Percentiles rank a stretch among this genome's conserved stretches.
Conservation (phyloP, 2,329 filamentous ascomycete species). For the Colletotrichum musae region DNA sequence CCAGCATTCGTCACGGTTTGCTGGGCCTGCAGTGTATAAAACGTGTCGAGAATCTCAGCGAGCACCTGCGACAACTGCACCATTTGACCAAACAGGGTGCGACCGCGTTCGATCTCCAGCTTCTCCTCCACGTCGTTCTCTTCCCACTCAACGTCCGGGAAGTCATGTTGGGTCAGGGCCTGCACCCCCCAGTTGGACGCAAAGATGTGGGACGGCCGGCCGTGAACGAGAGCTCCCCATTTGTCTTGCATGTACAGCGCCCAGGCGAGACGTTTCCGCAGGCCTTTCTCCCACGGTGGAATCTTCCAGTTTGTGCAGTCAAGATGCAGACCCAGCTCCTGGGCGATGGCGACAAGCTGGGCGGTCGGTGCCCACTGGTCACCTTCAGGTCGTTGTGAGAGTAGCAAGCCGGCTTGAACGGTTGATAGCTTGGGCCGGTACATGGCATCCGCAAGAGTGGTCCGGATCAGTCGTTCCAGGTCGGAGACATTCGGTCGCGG, state of each 20-base stretch:
- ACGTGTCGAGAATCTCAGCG: conserved; percentile 85
- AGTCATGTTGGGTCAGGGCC: conserved; percentile 75
- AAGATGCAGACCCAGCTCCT: conserved; percentile 90
- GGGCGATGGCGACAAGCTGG: conserved; percentile 87
- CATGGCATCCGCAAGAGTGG: conserved; percentile 82
- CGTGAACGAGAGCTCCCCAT: conserved; percentile 89
- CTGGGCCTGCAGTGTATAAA: conserved; percentile 85
- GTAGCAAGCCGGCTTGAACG: conserved; percentile 81
- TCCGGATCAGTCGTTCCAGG: conserved; percentile 81
- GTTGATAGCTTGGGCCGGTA: conserved; percentile 86
- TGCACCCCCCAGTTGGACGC: conserved; percentile 83
- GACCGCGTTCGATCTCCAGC: conserved; percentile 76
- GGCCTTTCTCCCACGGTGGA: conserved; percentile 86
- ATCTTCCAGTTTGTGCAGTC: conserved; percentile 92
- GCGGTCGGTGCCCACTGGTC: conserved; percentile 89
- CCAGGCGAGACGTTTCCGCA: conserved; percentile 90
- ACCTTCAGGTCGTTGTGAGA: conserved; percentile 82
- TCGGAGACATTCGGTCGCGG: conserved; percentile 80
- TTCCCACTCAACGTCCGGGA: conserved; percentile 79
- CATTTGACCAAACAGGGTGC: conserved; percentile 81
- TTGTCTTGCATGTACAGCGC: conserved; percentile 94
- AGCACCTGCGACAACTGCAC: conserved; percentile 82
- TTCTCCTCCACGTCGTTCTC: conserved; percentile 74
- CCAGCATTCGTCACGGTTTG: conserved; percentile 77
- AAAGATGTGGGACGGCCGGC: conserved; percentile 84